phyloP scores from a whole-genome alignment of 345 rosid genomes.

The Citrus medica region DNA sequence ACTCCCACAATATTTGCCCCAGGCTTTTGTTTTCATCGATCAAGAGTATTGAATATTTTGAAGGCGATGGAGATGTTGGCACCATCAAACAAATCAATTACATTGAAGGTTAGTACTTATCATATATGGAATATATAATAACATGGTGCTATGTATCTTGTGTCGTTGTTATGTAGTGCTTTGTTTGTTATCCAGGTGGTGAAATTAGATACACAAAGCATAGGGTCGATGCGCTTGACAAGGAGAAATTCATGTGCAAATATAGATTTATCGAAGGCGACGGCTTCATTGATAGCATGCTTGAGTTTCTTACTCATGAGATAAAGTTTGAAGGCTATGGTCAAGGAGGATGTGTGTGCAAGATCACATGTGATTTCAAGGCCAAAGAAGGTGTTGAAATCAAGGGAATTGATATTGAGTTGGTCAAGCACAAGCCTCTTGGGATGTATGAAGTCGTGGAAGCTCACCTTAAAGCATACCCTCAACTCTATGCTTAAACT shows the following conservation, averaged over 20 bases:
- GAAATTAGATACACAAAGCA: conserved; percentile 30
- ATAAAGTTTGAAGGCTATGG: conserved; percentile 33
- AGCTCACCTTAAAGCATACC: conserved; percentile 43
- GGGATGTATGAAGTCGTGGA: conserved; percentile 48
- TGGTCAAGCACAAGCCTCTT: conserved; percentile 33
- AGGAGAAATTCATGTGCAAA: conserved; percentile 25
- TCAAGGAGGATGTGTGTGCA: conserved; percentile 34
- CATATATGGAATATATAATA: neutral
- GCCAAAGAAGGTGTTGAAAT: conserved; percentile 29
- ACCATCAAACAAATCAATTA: conserved; percentile 39
- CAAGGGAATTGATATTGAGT: conserved; percentile 32
- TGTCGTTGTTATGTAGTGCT: neutral
- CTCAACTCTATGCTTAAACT: conserved; percentile 26
- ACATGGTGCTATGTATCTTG: neutral
- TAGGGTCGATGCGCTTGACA: conserved; percentile 34
- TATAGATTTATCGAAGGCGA: conserved; percentile 35
- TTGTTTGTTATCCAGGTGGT: conserved; percentile 18
- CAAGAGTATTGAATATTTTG: conserved; percentile 28
- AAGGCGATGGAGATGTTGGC: conserved; percentile 41
- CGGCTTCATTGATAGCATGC: conserved; percentile 13
- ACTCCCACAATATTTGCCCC: conserved; percentile 37
- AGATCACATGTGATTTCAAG: conserved; percentile 30
- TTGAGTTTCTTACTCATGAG: conserved; percentile 31
- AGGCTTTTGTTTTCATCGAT: conserved; percentile 43
- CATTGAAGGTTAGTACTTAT: conserved; percentile 27